phyloP scores from a whole-genome alignment of 306 rosid species.

The Myrica gale region DNA sequence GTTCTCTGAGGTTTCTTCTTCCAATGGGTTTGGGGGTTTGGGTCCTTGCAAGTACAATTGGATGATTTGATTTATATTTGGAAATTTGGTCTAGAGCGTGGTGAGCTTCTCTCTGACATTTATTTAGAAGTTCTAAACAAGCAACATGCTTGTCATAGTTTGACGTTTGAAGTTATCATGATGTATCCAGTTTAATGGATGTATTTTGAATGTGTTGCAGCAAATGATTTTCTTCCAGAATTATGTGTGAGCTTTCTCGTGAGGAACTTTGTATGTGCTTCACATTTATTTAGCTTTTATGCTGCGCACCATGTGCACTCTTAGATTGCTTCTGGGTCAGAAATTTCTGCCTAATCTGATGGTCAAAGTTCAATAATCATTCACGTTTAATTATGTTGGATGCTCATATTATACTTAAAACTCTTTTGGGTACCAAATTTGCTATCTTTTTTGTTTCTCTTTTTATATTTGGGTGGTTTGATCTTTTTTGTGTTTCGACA shows the following conservation, averaged over 20 bases:
- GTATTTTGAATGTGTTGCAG: constrained; percentile 46
- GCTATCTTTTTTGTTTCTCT: too few relatives aligned
- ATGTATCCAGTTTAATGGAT: constrained; percentile 31
- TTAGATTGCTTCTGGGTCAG: constrained; percentile 12
- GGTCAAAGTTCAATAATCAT: constrained; percentile 17
- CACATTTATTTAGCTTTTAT: constrained; percentile 25
- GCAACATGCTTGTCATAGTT: constrained; percentile 3
- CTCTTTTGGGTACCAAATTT: too few relatives aligned
- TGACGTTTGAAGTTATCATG: constrained; percentile 8
- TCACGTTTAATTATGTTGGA: background rate
- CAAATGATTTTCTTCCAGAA: constrained; percentile 44
- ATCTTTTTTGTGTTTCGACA: constrained; percentile 1
- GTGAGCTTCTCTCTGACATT: constrained; percentile 37
- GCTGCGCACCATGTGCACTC: constrained; percentile 12
- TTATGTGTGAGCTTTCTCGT: constrained; percentile 65
- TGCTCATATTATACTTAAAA: background rate
- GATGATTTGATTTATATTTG: constrained; percentile 63
- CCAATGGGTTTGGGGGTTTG: constrained; percentile 30
- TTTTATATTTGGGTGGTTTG: too few relatives aligned
- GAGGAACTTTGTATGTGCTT: constrained; percentile 71
- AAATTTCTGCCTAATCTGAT: background rate
- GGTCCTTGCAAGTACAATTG: constrained; percentile 37
- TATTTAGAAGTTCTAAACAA: constrained; percentile 10
- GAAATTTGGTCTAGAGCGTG: constrained; percentile 57
- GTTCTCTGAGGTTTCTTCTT: constrained; percentile 52